These are phyloP conservation scores for Cryphonectria japonica DNA, from an alignment of 2,329 filamentous ascomycete species.

Conservation along the genomic window DNA sequence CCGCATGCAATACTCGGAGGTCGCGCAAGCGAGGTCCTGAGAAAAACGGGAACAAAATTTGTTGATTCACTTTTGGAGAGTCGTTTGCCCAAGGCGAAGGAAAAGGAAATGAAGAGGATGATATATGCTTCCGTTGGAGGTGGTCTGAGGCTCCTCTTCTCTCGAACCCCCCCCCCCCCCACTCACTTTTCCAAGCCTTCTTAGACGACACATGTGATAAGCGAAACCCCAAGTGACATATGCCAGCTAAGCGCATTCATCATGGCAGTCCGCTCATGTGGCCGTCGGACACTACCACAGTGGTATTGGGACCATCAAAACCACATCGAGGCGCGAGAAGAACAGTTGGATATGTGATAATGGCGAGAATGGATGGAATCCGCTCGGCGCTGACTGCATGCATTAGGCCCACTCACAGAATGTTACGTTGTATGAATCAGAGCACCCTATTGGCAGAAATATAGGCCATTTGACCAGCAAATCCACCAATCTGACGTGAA, in stretches of 20 bases:
- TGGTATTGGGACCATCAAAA: not conserved
- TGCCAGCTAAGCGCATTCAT: not conserved
- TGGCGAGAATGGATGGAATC: not conserved
- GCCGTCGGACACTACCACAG: not conserved
- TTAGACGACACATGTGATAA: too few relatives aligned
- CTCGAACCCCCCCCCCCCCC: too few relatives aligned
- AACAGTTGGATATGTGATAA: not conserved
- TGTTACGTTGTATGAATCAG: not conserved
- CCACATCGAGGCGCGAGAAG: not conserved
- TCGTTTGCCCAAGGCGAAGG: not conserved
- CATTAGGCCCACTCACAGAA: not conserved
- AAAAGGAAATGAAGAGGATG: not conserved
- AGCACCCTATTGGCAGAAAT: not conserved
- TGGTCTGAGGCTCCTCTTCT: not conserved
- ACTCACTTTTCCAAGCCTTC: too few relatives aligned
- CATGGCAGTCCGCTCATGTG: not conserved
- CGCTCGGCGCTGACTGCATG: constrained; percentile 6
- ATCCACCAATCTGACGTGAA: constrained; percentile 1
- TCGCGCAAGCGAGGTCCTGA: not conserved
- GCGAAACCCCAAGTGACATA: not conserved
- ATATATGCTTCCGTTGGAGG: not conserved
- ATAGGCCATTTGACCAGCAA: not conserved
- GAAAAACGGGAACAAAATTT: not conserved
- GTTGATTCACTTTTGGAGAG: too few relatives aligned
- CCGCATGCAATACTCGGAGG: not conserved